These are phyloP conservation scores for Tylopilus sp. DNA, from an alignment of 768 basidiomycete genomes.

Conservation along the genomic window DNA sequence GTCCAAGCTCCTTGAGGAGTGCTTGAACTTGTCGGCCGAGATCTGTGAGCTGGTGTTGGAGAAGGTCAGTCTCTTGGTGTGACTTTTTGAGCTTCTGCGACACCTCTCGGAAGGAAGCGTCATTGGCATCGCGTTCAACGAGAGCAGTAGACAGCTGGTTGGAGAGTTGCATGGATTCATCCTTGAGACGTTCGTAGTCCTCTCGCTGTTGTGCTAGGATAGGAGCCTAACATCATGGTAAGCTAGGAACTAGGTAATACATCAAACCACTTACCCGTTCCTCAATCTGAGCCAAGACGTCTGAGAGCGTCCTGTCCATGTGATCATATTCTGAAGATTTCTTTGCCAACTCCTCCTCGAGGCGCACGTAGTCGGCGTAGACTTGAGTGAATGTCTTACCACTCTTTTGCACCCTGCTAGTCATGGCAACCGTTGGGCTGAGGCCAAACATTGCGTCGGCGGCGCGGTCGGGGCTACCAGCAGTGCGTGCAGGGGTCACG, in stretches of 20 bases:
- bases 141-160: conserved; percentile 74
- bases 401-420: conserved; percentile 71
- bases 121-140: conserved; percentile 67
- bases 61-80: conserved; percentile 59
- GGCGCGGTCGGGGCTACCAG: conserved; percentile 38
- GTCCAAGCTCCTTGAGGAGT: conserved; percentile 73
- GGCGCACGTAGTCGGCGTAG: conserved; percentile 83
- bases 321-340: conserved; percentile 82
- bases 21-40: conserved; percentile 81
- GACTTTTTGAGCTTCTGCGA: conserved; percentile 60
- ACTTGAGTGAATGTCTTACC: conserved; percentile 94
- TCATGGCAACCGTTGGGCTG: conserved; percentile 87
- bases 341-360: conserved; percentile 76
- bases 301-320: conserved; percentile 76
- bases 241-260: neutral
- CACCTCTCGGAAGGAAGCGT: conserved; percentile 51
- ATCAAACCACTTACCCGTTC: conserved; percentile 57
- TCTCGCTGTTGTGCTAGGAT: conserved; percentile 83
- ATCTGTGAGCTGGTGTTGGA: conserved; percentile 76
- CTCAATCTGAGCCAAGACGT: conserved; percentile 85
- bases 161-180: conserved; percentile 77
- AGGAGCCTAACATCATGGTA: conserved; percentile 60
- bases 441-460: conserved; percentile 62
- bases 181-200: conserved; percentile 82
- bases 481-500: conserved; percentile 41